Conservation (phyloP, 2,329 filamentous ascomycete genomes). For the Colletotrichum cuscutae region DNA sequence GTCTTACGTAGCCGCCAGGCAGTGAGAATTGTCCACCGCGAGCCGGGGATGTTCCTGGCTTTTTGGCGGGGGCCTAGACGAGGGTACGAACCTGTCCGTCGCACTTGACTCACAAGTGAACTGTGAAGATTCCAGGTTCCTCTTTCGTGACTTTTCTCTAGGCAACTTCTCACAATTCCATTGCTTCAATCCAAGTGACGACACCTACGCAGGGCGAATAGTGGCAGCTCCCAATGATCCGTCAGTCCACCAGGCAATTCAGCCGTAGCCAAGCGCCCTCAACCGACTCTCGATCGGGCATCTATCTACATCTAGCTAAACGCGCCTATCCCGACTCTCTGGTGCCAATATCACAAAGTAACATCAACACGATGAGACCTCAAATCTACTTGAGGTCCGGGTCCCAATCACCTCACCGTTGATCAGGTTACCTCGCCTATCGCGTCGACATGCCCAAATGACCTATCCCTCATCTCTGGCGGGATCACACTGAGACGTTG, state of each 20-base stretch:
- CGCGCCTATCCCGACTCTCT: not conserved
- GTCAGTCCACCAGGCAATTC: not conserved
- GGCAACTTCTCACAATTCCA: not conserved
- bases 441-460: slow-evolving; percentile 11
- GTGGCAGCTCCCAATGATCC: not conserved
- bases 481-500: slow-evolving; percentile 21
- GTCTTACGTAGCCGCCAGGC: slow-evolving; percentile 29
- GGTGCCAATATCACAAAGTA: not conserved
- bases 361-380: not conserved
- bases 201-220: not conserved
- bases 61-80: slow-evolving; percentile 6
- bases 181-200: not conserved
- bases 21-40: slow-evolving; percentile 16
- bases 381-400: not conserved
- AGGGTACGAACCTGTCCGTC: not conserved
- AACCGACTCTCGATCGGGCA: not conserved
- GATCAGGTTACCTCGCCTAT: not conserved
- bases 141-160: not conserved
- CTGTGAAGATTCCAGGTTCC: no score
- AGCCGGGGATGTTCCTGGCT: slow-evolving; percentile 21
- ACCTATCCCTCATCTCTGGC: slow-evolving; percentile 18
- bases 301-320: not conserved
- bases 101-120: slow-evolving; percentile 9
- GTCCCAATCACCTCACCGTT: not conserved
- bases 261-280: not conserved